Base-by-base conservation (phyloP, 1,139 yeast genomes). In the Nakaseomyces kungkrabaensis region DNA sequence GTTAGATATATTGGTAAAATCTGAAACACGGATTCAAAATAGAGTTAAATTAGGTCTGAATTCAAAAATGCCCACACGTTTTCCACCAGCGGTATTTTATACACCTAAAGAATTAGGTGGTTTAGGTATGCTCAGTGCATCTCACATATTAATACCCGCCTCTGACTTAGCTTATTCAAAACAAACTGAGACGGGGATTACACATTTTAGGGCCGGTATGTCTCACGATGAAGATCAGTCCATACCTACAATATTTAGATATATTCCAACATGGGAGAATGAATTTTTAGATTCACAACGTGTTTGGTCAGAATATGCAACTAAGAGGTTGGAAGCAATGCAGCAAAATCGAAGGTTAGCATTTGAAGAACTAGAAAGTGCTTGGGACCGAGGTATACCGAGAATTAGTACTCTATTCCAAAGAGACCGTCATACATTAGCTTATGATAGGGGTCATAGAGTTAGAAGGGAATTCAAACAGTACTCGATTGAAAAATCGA, bases 31-130 rank as follows among this genome's bases (percentile, higher is more conserved):
- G 62, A 84, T 94, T 47, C 99, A 94, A 66, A 94, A 92, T 50
- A 75, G 96, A 56, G 96, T 94, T 26, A 94, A 94, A 65, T 79
- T 92, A 72, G 98, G 98, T 0, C 74, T 94, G 54, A 94, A 94
- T 62, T 90, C 97, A 7, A 94, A 94, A 68, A 94, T 94, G 99
- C 99, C 99, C 0, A 82, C 96, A 0, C 75, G 99, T 49, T 94
- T 94, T 69, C 99, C 99, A 3, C 99, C 98, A 0, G 97, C 97
- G 2, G 98, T 94, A 0, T 94, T 94, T 59, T 94, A 94, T 64
- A 88, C 98, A 0, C 98, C 98, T 0, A 92, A 89, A 59, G 99
- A 94, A 65, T 71, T 94, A 8, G 98, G 99, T 48, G 99, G 99
- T 37, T 71, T 94, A 45, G 98, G 98, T 22, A 94, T 94, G 98